Base-by-base conservation (phyloP, 345 rosid species). In the Populus tremula region DNA sequence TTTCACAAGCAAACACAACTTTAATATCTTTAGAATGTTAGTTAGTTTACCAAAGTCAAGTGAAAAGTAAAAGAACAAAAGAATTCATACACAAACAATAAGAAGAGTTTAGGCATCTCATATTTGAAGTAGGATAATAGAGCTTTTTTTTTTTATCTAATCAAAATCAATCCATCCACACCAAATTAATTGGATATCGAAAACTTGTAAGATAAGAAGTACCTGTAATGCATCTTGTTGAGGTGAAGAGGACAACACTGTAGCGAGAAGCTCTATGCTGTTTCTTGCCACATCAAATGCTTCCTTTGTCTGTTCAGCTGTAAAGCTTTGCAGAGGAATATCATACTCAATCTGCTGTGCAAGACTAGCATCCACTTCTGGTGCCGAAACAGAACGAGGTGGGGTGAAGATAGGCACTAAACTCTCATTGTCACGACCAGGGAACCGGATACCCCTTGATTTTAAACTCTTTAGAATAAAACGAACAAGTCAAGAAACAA, bases 391-490 rank as follows among this genome's bases (percentile, higher is more conserved):
- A 67, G 99, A 86, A 73, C 87, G 91, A 78, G 98, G 87, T 79
- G 97, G 99, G 8, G 98, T 96, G 79, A 96, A 94, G 72, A 96
- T 91, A 61, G 99, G 98, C 59, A 89, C 98, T 87, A 94, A 79
- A 82, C 97, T 96, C 88, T 96, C 99, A 54, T 84, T 76, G 82
- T 96, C 99, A 83, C 97, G 94, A 61, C 97, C 99, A 70, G 99
- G 98, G 84, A 96, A 96, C 16, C 97, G 89, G 61, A 96, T 90
- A 25, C 98, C 99, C 85, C 98, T 88, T 50, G 97, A 85, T 87
- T 82, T 96, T 73, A 96, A 79, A 84, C 98, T 91, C 98, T 96
- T 68, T 21, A 39, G 33, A 39, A 50, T 17, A 73, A 47, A 35
- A 75, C 25, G 29, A 75, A 75, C 14, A 79, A 69, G n/a, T 39